Conservation (phyloP, 2,329 filamentous ascomycete genomes). For the Alternaria sp. region DNA sequence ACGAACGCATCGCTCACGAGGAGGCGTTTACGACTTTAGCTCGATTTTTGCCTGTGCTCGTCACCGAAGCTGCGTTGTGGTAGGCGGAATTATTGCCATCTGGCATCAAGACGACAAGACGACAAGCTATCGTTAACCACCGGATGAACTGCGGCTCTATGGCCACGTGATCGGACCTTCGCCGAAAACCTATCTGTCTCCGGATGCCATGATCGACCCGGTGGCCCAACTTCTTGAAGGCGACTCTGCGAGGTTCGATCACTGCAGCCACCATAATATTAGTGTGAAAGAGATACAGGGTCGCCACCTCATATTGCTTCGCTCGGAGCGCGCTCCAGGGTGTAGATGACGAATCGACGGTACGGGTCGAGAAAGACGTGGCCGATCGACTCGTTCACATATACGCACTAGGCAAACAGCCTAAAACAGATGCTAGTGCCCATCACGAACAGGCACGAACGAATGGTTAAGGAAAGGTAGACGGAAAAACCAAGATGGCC, state of each 20-base stretch:
- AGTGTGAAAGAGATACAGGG: not conserved
- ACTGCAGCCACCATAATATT: not conserved
- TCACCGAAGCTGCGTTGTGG: not conserved
- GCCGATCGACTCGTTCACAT: not conserved
- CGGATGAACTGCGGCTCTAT: constrained; percentile 3
- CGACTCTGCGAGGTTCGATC: not conserved
- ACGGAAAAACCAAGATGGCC: not conserved
- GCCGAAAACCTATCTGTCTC: not conserved
- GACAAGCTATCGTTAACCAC: not conserved
- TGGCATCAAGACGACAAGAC: not conserved
- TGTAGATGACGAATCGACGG: not conserved
- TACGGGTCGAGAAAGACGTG: not conserved
- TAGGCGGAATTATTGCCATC: not conserved
- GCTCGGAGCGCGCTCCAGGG: not conserved
- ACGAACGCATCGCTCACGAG: not conserved
- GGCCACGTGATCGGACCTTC: not conserved
- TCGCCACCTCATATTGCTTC: not conserved
- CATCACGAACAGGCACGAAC: not conserved
- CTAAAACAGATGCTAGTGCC: not conserved
- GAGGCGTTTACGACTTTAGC: not conserved
- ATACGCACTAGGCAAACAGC: not conserved
- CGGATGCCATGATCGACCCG: constrained; percentile 1
- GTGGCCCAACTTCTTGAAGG: not conserved
- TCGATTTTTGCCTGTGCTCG: not conserved
- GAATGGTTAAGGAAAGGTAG: not conserved